phyloP scores from a whole-genome alignment of 148 eudicot species.

The Cornus controversa region DNA sequence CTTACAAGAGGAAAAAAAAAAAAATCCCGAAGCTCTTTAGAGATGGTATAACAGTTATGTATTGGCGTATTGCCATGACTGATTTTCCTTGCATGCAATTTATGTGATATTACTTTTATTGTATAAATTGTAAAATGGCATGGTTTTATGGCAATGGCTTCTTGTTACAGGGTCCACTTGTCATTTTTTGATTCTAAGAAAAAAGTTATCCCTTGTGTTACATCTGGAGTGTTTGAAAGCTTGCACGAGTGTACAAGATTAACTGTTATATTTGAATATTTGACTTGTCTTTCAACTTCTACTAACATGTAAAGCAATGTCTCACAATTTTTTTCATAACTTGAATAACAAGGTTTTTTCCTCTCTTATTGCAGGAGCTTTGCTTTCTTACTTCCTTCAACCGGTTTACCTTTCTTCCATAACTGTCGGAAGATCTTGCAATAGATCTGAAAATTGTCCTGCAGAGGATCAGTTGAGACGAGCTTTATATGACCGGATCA shows the following conservation, averaged over 20 bases:
- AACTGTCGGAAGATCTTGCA: constrained; percentile 58
- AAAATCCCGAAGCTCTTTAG: too few species aligned
- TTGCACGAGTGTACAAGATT: too few species aligned
- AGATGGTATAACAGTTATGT: too few species aligned
- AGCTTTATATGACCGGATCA: constrained; percentile 63
- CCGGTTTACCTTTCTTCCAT: constrained; percentile 81
- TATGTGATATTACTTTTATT: neutral
- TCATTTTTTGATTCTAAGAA: too few species aligned
- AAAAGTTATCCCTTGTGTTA: too few species aligned
- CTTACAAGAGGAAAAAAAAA: too few species aligned
- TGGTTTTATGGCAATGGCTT: too few species aligned
- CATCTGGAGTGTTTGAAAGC: too few species aligned
- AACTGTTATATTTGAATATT: neutral
- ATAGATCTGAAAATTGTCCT: constrained; percentile 26
- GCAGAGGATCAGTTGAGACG: constrained; percentile 48
- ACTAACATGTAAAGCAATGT: neutral
- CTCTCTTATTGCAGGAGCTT: constrained; percentile 53
- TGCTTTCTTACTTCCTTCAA: constrained; percentile 71
- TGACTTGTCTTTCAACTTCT: neutral
- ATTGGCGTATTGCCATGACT: too few species aligned
- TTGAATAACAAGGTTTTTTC: neutral
- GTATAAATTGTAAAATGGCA: too few species aligned
- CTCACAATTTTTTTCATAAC: neutral
- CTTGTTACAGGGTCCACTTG: too few species aligned
- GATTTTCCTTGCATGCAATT: neutral